phyloP scores from a whole-genome alignment of 139 green algal genomes.

The Asterochloris sp. region DNA sequence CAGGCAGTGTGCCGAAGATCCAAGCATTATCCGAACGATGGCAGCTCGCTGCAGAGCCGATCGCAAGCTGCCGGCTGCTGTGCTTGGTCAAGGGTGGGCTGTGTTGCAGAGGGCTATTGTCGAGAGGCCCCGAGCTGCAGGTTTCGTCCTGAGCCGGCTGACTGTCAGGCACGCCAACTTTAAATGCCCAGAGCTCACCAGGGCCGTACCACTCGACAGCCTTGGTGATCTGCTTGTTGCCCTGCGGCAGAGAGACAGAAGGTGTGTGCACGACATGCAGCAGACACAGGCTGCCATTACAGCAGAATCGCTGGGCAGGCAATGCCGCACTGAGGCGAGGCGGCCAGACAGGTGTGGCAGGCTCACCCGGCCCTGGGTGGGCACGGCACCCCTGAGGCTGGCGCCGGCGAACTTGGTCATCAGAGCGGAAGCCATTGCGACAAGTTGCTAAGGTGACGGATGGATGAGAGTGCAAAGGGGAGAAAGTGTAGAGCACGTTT shows the following conservation, averaged over 20 bases:
- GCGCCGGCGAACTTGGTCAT: slow-evolving; percentile 27
- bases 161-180: slow-evolving; percentile 30
- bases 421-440: slow-evolving; percentile 3
- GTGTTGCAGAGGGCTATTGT: too few species aligned
- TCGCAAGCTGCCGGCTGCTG: too few species aligned
- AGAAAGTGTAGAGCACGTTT: too few species aligned
- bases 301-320: not conserved
- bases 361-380: slow-evolving; percentile 20
- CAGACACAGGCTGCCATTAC: not conserved
- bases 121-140: too few species aligned
- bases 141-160: too few species aligned
- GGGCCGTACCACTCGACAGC: slow-evolving; percentile 69
- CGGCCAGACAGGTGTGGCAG: not conserved
- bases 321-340: not conserved
- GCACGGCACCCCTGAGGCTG: slow-evolving; percentile 13
- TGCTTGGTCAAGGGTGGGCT: too few species aligned
- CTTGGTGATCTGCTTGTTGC: slow-evolving; percentile 43
- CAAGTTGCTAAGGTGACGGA: not conserved
- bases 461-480: too few species aligned
- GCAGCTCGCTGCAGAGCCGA: too few species aligned
- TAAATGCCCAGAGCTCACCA: not conserved
- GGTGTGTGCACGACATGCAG: too few species aligned
- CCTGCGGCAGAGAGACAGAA: slow-evolving; percentile 16
- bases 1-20: not conserved
- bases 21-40: not conserved